Base-by-base conservation (phyloP, 225 moss, liverwort and hornwort species). In the Polytrichum commune region DNA sequence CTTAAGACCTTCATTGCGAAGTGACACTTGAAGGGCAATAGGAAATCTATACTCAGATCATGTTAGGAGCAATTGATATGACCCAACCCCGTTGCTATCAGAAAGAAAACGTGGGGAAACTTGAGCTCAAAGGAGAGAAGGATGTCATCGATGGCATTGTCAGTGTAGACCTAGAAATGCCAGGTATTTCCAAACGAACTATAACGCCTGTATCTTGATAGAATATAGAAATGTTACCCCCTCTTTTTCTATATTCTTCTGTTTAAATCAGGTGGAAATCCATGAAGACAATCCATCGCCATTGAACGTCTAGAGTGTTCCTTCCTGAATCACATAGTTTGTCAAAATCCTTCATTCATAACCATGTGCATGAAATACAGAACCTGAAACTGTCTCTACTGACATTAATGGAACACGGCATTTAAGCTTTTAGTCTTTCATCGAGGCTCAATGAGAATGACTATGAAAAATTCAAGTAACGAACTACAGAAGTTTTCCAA, bases 81-180 rank as follows among this genome's bases (percentile, higher is more conserved):
- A 60, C 60, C 60, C 24, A 24, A 60, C 60, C 22, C 2, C 60
- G 23, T 56, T 20, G 24, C 55, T 27, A 25, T 53, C 71, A 78
- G 82, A 71, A 56, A 16, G 77, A 78, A 62, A 78, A 33, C 68
- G 68, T 82, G 58, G 77, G 74, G 58, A 67, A 72, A 46, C 77
- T 82, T 54, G 71, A 77, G 27, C 58, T 82, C 6, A 75, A 71
- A 19, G 55, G 60, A 77, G 71, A 74, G 55, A 64, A 65, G 5
- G 18, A 66, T 18, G 29, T 26, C 62, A 56, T 69, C 19, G 70
- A 27, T 18, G 35, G 55, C 66, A 64, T 72, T 27, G 27, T 13
- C 58, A 32, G 67, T 64, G 79, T 72, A 23, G 81, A 78, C 64
- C 67, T 71, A 62, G 29, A 55, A 7, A 74, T 82, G 13, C 74